A percentile compares a stretch with the other conserved stretches of the same genome.
These are phyloP conservation scores for Coemansia sp. DNA, from an alignment of 192 early-diverging fungal species.

Conservation along the genomic window DNA sequence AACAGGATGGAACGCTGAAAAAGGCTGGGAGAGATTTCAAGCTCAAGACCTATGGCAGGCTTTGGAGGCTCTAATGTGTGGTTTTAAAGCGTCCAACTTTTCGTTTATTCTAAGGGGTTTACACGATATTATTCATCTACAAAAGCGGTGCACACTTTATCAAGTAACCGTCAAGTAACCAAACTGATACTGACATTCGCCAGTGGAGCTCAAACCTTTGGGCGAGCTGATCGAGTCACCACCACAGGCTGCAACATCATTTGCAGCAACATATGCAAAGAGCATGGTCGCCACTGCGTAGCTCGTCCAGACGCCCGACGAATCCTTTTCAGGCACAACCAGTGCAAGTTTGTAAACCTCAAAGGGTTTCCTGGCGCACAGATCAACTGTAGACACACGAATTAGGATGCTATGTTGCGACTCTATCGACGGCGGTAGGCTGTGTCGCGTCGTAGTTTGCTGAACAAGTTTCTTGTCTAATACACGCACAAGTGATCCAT, in stretches of 20 bases:
- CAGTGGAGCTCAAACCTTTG: too few relatives aligned
- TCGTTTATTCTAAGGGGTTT: neutral
- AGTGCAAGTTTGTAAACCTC: constrained; percentile 35
- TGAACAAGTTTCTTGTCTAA: constrained; percentile 13
- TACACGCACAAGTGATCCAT: constrained; percentile 33
- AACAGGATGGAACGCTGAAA: constrained; percentile 61
- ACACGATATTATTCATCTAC: neutral
- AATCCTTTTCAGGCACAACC: constrained; percentile 32
- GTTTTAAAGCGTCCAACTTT: constrained; percentile 5
- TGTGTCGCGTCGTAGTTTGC: constrained; percentile 12
- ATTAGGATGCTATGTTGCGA: constrained; percentile 9
- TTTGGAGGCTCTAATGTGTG: constrained; percentile 32
- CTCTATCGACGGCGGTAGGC: constrained; percentile 6
- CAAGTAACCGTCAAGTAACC: too few relatives aligned
- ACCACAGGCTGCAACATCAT: too few relatives aligned
- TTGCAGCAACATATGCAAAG: constrained; percentile 28
- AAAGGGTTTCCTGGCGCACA: constrained; percentile 12
- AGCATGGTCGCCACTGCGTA: constrained; percentile 43
- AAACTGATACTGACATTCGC: too few relatives aligned
- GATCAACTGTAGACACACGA: constrained; percentile 17
- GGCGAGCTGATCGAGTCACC: too few relatives aligned
- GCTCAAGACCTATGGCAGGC: constrained; percentile 45
- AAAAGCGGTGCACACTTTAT: neutral
- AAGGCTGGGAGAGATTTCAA: constrained; percentile 50
- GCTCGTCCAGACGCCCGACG: constrained; percentile 13